These are phyloP conservation scores for Paraurostyla sp. DNA, from an alignment of 73 alveolate species.

Conservation along the genomic window DNA sequence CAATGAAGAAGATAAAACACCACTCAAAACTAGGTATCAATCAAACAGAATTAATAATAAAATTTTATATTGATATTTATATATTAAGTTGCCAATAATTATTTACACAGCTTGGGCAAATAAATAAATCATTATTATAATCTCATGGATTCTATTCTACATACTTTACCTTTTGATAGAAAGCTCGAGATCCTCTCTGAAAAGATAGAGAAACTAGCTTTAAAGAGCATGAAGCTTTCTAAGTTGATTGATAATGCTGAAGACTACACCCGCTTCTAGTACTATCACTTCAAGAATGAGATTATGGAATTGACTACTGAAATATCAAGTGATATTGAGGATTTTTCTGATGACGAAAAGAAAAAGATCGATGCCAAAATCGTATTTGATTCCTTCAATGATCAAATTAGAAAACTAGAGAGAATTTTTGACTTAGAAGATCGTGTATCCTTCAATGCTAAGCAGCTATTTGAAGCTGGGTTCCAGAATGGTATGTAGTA, in stretches of 20 bases:
- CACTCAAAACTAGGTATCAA: no score
- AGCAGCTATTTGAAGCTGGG: neutral
- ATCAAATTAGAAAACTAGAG: neutral
- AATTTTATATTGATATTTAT: no score
- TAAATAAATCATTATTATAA: no score
- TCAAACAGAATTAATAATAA: no score
- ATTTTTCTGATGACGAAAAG: neutral
- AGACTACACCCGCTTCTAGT: neutral
- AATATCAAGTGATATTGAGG: neutral
- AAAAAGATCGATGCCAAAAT: neutral
- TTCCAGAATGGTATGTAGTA: neutral
- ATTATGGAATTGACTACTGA: neutral
- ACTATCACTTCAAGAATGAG: neutral
- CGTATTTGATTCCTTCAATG: constrained; percentile 1
- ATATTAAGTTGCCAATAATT: no score
- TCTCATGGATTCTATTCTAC: no score
- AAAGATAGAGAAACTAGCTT: neutral
- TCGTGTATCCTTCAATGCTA: neutral
- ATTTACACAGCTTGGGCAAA: no score
- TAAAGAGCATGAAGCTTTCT: neutral
- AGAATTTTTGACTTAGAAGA: neutral
- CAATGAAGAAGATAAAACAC: no score
- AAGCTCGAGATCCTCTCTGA: no score
- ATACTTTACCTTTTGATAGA: no score
- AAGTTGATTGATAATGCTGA: neutral